Conservation (phyloP, 169 alveolate genomes). For the Plasmodium gonderi region DNA sequence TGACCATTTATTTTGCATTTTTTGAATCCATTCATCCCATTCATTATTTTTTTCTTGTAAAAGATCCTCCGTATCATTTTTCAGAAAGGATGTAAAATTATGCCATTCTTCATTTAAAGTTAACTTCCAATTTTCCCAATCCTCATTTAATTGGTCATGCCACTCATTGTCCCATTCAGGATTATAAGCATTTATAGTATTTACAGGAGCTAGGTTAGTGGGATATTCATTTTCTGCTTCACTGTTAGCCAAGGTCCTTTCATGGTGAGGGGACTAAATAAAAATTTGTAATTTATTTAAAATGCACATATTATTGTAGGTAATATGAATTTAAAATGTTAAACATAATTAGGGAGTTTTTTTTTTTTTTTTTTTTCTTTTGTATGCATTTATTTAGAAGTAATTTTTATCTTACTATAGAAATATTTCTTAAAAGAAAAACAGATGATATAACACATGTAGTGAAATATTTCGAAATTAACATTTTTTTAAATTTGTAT, state of each 20-base stretch:
- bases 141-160: neutral
- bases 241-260: neutral
- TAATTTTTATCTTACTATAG: neutral
- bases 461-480: neutral
- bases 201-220: neutral
- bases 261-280: conserved; percentile 7
- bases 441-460: neutral
- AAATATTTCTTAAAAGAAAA: neutral
- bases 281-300: no score
- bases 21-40: conserved; percentile 13
- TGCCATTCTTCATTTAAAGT: neutral
- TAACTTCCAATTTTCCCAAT: neutral
- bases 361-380: neutral
- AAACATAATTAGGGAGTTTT: neutral
- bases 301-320: neutral
- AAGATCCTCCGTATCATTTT: neutral
- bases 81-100: neutral
- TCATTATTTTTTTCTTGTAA: neutral
- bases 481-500: neutral
- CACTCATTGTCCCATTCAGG: neutral
- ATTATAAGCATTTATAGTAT: neutral
- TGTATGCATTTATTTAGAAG: neutral
- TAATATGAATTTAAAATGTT: neutral
- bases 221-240: neutral
- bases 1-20: neutral